Evolutionary conservation across 2,329 filamentous ascomycete genomes (phyloP).

Genomic region (Cercospora nicotianae): DNA sequence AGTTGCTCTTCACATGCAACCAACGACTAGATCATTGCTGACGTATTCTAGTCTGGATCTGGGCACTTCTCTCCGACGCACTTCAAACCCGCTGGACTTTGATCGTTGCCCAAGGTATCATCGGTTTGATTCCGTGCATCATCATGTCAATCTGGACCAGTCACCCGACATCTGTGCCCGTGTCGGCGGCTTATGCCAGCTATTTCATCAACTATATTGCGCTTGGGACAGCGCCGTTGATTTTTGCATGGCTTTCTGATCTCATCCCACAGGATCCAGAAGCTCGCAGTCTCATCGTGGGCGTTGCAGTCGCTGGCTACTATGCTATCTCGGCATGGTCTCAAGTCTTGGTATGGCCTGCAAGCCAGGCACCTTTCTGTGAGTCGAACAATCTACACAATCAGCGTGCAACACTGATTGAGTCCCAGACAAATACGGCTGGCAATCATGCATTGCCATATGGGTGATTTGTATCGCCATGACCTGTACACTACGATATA

Average conservation of each 20-base stretch:
- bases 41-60: too few species aligned
- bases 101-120: constrained; percentile 49
- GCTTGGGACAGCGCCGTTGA: constrained; percentile 54
- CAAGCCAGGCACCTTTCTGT: constrained; percentile 52
- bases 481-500: constrained; percentile 46
- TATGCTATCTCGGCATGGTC: constrained; percentile 55
- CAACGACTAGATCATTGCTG: too few species aligned
- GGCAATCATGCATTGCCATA: constrained; percentile 51
- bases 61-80: constrained; percentile 55
- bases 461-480: constrained; percentile 50
- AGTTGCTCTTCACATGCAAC: not conserved
- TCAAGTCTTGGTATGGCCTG: constrained; percentile 55
- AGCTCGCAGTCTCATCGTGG: constrained; percentile 51
- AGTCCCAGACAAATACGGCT: constrained; percentile 45
- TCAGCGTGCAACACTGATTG: not conserved
- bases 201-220: constrained; percentile 54
- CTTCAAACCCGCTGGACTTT: constrained; percentile 54
- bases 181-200: constrained; percentile 53
- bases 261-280: constrained; percentile 54
- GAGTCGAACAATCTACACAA: not conserved
- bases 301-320: constrained; percentile 52
- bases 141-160: constrained; percentile 58
- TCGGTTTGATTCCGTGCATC: constrained; percentile 51
- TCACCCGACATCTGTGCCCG: constrained; percentile 44
- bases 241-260: constrained; percentile 56